Base-by-base conservation (phyloP, 2,329 filamentous ascomycete genomes). In the Xylaria sp. region DNA sequence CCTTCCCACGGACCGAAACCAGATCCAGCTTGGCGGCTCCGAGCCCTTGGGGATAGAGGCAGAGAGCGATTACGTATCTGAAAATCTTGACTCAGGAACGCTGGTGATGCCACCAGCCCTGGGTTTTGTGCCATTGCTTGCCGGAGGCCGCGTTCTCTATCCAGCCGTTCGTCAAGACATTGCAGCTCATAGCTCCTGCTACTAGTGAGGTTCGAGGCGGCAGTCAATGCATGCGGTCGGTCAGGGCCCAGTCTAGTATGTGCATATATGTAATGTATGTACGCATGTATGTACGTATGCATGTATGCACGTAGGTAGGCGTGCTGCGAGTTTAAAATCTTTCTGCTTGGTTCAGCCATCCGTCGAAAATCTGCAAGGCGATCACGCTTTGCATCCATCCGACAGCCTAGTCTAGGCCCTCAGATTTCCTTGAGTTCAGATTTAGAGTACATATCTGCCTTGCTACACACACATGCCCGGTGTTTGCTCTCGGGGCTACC, bases 181-280 rank as follows among this genome's bases (percentile, higher is more conserved):
- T 66, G 65, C 59, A 61, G 61, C 59, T 57, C 61, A 37, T 41
- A 58, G 48, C 53, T 52, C 46, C 48, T 50, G 48, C 53, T 52
- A 48, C 48, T 50, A 54, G 59, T 61, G 46, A 51, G 66, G 61
- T 65, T 59, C 64, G 39, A 64, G 59, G 65, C 69, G 68, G 69
- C 69, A 68, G 60, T 68, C 70, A 70, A 72, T 72, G 71, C 71
- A 71, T 70, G 69, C 68, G 66, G 61, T 65, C 65, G 66, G 65
- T 61, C 68, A 70, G 66, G 67, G 64, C 64, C 66, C 63, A 62
- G 56, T 59, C 48, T 62, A 34, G 48, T 59, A 53, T 52, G 46
- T 52, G 47, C 44, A 58, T 54, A 52, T 52, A 54, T 20, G n/a
- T n/a, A n/a, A n/a, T n/a, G n/a, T n/a, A n/a, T n/a, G n/a, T n/a